Evolutionary conservation across 495 filamentous ascomycete species (phyloP).

Genomic region (Penicillium argentinense): DNA sequence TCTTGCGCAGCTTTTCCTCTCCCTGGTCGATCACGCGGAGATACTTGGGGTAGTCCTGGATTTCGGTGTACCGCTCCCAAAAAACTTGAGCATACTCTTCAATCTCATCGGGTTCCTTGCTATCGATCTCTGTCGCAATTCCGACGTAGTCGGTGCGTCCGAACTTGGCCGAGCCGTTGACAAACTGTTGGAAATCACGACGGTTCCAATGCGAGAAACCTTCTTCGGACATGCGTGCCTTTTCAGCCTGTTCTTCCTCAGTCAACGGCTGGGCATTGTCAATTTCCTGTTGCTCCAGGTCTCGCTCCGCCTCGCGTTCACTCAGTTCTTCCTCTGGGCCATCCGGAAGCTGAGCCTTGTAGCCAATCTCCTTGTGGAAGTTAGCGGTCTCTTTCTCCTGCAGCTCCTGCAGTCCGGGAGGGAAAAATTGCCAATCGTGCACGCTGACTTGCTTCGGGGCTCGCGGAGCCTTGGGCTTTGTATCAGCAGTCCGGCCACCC

Average conservation of each 20-base stretch:
- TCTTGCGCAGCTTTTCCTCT: slow-evolving; percentile 83
- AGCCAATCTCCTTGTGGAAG: slow-evolving; percentile 92
- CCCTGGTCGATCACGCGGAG: slow-evolving; percentile 85
- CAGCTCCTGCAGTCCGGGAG: slow-evolving; percentile 73
- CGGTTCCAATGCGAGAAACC: slow-evolving; percentile 95
- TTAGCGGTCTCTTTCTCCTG: slow-evolving; percentile 96
- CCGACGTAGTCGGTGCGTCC: slow-evolving; percentile 79
- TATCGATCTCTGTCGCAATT: slow-evolving; percentile 89
- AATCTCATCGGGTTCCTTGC: slow-evolving; percentile 81
- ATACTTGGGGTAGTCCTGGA: slow-evolving; percentile 84
- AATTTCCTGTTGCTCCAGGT: slow-evolving; percentile 86
- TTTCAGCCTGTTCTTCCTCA: slow-evolving; percentile 85
- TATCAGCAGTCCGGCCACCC: slow-evolving; percentile 78
- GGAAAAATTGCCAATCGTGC: slow-evolving; percentile 98
- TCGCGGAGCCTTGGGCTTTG: slow-evolving; percentile 92
- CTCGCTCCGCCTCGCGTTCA: slow-evolving; percentile 83
- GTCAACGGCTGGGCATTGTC: slow-evolving; percentile 87
- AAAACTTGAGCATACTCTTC: slow-evolving; percentile 90
- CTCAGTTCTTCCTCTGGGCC: slow-evolving; percentile 80
- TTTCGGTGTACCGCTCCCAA: slow-evolving; percentile 88
- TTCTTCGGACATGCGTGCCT: slow-evolving; percentile 71
- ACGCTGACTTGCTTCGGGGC: slow-evolving; percentile 90
- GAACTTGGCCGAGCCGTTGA: slow-evolving; percentile 91
- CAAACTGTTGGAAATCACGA: slow-evolving; percentile 96
- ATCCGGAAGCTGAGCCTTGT: slow-evolving; percentile 84